These are phyloP conservation scores for Epichloe brachyelytri DNA, from an alignment of 2,329 filamentous ascomycete species.

Conservation along the genomic window DNA sequence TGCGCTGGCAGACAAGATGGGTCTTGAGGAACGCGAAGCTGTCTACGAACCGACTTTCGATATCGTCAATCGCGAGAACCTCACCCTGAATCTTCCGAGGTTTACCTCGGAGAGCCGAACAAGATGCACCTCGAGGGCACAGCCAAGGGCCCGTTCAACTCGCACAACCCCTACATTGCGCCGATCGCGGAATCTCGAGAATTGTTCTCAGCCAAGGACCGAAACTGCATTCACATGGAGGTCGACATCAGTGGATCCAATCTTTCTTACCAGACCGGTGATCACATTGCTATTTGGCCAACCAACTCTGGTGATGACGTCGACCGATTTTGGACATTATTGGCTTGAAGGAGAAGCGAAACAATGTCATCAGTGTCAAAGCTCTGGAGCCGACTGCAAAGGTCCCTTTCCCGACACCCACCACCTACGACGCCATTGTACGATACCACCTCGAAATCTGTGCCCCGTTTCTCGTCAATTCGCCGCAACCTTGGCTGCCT, in stretches of 20 bases:
- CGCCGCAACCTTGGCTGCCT: constrained; percentile 72
- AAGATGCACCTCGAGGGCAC: constrained; percentile 83
- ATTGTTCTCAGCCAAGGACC: constrained; percentile 75
- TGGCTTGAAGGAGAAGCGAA: constrained; percentile 61
- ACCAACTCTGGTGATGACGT: constrained; percentile 89
- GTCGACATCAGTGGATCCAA: constrained; percentile 84
- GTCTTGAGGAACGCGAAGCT: constrained; percentile 85
- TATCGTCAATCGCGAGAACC: constrained; percentile 61
- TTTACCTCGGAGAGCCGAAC: constrained; percentile 93
- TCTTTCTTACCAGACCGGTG: constrained; percentile 86
- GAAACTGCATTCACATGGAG: constrained; percentile 95
- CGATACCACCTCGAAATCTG: constrained; percentile 97
- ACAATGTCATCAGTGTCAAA: constrained; percentile 79
- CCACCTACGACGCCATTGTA: constrained; percentile 84
- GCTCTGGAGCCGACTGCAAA: constrained; percentile 89
- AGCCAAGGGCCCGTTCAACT: constrained; percentile 82
- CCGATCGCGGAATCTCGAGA: constrained; percentile 86
- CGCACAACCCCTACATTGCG: constrained; percentile 93
- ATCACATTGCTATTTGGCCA: constrained; percentile 95
- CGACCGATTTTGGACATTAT: constrained; percentile 75
- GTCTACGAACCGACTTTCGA: constrained; percentile 89
- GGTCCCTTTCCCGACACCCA: constrained; percentile 93
- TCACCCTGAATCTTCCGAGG: constrained; percentile 65
- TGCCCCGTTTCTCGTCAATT: constrained; percentile 92
- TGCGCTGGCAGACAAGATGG: constrained; percentile 70